Conservation (phyloP, 2,329 filamentous ascomycete genomes). For the Sporothrix protearum region DNA sequence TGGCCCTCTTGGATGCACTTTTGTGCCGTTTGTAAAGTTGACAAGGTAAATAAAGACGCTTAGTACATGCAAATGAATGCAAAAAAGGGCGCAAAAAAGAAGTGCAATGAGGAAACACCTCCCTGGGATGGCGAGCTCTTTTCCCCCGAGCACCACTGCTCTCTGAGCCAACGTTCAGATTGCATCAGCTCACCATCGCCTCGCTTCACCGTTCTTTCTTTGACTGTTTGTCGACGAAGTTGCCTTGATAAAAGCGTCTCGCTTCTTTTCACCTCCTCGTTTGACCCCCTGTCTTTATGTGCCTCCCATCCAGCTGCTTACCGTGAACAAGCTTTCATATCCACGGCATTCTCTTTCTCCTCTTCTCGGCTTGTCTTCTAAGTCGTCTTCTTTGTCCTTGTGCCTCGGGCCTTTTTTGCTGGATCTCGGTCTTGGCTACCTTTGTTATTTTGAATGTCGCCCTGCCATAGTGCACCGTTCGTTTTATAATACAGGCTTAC, state of each 20-base stretch:
- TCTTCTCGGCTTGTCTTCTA: background rate
- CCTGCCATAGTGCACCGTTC: background rate
- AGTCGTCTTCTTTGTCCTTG: background rate
- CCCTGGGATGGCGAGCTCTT: background rate
- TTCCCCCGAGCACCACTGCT: background rate
- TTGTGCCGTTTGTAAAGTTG: background rate
- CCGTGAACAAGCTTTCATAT: background rate
- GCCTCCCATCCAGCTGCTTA: too few species aligned
- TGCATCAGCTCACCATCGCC: background rate
- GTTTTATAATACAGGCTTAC: background rate
- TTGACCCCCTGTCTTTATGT: background rate
- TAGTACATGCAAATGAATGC: background rate
- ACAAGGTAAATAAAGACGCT: background rate
- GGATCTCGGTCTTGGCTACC: slow-evolving; percentile 33
- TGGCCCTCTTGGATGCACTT: slow-evolving; percentile 2
- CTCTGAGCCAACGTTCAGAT: background rate
- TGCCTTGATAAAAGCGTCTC: background rate
- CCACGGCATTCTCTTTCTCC: slow-evolving; percentile 5
- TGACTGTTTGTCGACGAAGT: background rate
- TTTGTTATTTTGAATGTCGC: background rate
- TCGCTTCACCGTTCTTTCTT: background rate
- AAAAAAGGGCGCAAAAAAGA: background rate
- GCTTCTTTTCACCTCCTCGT: slow-evolving; percentile 1
- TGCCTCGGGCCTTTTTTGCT: background rate
- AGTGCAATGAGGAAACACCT: background rate